Conservation (phyloP, 2,329 filamentous ascomycete genomes). For the Aspergillus pseudotamarii region DNA sequence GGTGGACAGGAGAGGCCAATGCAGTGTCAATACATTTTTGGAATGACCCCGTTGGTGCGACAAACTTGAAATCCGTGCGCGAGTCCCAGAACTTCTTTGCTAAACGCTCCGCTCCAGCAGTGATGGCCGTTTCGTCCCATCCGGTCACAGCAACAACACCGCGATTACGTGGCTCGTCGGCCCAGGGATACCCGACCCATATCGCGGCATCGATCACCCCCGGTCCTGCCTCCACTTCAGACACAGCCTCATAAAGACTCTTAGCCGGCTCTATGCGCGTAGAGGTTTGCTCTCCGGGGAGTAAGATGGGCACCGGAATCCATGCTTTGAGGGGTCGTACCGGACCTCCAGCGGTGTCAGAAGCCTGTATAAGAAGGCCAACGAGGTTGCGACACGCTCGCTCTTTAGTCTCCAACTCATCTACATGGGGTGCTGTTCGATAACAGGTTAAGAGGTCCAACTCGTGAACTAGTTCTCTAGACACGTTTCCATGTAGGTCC, state of each 20-base stretch:
- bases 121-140: constrained; percentile 48
- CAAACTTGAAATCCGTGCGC: constrained; percentile 54
- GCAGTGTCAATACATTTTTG: constrained; percentile 52
- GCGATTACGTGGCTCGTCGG: constrained; percentile 57
- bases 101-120: constrained; percentile 47
- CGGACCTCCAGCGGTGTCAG: constrained; percentile 1
- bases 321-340: constrained; percentile 54
- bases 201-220: constrained; percentile 56
- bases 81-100: constrained; percentile 54
- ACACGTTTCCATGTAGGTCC: constrained; percentile 61
- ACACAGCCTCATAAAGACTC: constrained; percentile 53
- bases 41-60: constrained; percentile 54
- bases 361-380: constrained; percentile 34
- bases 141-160: constrained; percentile 56
- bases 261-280: constrained; percentile 57
- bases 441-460: constrained; percentile 58
- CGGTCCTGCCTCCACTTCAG: constrained; percentile 44
- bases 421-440: constrained; percentile 56
- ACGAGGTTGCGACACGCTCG: constrained; percentile 56
- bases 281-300: constrained; percentile 59
- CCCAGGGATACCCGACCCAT: constrained; percentile 62
- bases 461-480: constrained; percentile 51
- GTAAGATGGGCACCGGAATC: constrained; percentile 55
- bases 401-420: constrained; percentile 54
- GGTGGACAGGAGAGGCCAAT: constrained; percentile 42